Conservation (phyloP, 768 basidiomycete species). For the Suillus fuscotomentosus region DNA sequence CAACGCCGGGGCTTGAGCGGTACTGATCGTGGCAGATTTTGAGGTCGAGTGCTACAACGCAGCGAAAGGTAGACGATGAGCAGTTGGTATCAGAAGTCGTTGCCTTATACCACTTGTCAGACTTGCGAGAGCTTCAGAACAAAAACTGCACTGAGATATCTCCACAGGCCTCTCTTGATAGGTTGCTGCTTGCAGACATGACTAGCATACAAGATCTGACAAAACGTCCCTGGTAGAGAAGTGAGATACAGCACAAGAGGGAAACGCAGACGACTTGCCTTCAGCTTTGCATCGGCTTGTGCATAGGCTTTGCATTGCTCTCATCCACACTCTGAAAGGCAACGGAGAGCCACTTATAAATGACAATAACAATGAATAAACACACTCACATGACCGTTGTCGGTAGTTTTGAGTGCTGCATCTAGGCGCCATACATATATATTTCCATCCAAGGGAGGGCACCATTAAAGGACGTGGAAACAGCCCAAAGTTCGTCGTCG, state of each 20-base stretch:
- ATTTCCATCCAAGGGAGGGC: constrained; percentile 70
- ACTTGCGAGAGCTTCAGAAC: neutral
- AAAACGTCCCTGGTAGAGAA: neutral
- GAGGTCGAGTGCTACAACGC: neutral
- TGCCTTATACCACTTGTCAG: neutral
- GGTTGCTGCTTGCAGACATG: neutral
- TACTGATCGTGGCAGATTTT: neutral
- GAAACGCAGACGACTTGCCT: neutral
- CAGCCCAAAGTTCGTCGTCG: constrained; percentile 71
- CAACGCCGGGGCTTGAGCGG: neutral
- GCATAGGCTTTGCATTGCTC: neutral
- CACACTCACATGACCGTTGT: too few relatives aligned
- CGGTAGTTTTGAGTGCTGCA: neutral
- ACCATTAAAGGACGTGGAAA: constrained; percentile 82
- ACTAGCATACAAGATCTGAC: neutral
- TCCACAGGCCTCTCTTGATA: neutral
- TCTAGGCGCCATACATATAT: constrained; percentile 81
- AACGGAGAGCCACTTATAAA: neutral
- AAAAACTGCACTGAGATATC: neutral
- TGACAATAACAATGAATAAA: too few relatives aligned
- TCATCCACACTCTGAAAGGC: neutral
- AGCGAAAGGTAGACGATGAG: neutral
- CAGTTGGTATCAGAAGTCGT: neutral
- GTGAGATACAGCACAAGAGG: too few relatives aligned
- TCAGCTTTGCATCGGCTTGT: neutral